These are phyloP conservation scores for Pinus taeda DNA, from an alignment of 75 land plant species.

Conservation along the genomic window DNA sequence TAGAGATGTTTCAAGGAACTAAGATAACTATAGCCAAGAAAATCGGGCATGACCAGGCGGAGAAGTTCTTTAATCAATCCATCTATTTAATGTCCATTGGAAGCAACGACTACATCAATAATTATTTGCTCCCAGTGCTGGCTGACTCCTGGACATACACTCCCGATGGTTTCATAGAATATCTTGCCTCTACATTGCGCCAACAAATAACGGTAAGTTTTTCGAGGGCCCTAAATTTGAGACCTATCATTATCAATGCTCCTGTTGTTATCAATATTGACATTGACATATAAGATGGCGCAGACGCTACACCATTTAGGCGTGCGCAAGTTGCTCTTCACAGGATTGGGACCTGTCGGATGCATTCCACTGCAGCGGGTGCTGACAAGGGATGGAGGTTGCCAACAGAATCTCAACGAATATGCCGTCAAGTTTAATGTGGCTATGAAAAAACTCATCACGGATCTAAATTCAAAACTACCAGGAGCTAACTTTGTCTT, in stretches of 20 bases:
- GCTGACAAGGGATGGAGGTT: slow-evolving; percentile 53
- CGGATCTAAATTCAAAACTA: slow-evolving; percentile 33
- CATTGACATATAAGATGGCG: not conserved
- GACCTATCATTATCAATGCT: not conserved
- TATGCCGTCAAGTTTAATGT: slow-evolving; percentile 60
- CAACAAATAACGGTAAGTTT: slow-evolving; percentile 44
- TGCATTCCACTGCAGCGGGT: slow-evolving; percentile 83
- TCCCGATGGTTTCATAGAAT: slow-evolving; percentile 31
- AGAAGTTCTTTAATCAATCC: slow-evolving; percentile 32
- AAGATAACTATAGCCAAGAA: slow-evolving; percentile 23
- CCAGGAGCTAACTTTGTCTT: slow-evolving; percentile 55
- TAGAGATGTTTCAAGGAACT: slow-evolving; percentile 45
- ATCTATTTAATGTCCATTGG: slow-evolving; percentile 50
- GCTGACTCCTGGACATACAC: slow-evolving; percentile 48
- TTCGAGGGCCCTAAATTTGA: not conserved
- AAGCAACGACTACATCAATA: slow-evolving; percentile 85
- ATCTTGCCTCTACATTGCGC: slow-evolving; percentile 40
- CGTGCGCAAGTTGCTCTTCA: slow-evolving; percentile 58
- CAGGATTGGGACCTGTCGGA: slow-evolving; percentile 88
- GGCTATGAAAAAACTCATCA: slow-evolving; percentile 23
- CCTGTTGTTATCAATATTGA: not conserved
- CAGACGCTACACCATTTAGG: slow-evolving; percentile 64
- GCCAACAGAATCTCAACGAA: slow-evolving; percentile 64
- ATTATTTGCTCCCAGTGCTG: slow-evolving; percentile 60
- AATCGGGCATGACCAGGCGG: slow-evolving; percentile 38